phyloP scores from a whole-genome alignment of 1,284 basidiomycete genomes.

The Rhodotorula sp. region DNA sequence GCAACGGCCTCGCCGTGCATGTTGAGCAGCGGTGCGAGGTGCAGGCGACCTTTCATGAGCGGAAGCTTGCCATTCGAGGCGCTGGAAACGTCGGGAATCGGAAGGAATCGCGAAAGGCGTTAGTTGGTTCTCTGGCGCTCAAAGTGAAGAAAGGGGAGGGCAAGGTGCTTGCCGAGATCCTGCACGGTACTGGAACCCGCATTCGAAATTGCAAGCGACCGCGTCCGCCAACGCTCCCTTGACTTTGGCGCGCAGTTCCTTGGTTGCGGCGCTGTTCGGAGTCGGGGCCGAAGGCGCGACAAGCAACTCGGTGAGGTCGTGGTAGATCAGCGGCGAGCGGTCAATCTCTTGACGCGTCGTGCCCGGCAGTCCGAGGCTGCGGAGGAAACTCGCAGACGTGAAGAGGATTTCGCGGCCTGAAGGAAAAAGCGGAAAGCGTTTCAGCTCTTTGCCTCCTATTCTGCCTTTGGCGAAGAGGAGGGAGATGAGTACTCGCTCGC shows the following conservation, averaged over 20 bases:
- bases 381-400: constrained; percentile 25
- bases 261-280: constrained; percentile 2
- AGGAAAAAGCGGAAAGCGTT: rapidly evolving
- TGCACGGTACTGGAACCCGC: constrained; percentile 3
- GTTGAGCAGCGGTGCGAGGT: constrained; percentile 24
- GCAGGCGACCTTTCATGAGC: constrained; percentile 2
- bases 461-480: too few species aligned
- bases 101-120: too few species aligned
- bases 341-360: constrained; percentile 15
- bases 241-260: constrained; percentile 12
- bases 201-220: neutral
- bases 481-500: neutral
- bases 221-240: constrained; percentile 10
- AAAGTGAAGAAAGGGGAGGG: too few species aligned
- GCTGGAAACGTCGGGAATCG: too few species aligned
- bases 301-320: constrained; percentile 29
- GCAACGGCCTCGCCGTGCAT: constrained; percentile 5
- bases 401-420: constrained; percentile 30
- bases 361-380: constrained; percentile 23
- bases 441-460: rapidly evolving
- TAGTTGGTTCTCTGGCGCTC: too few species aligned
- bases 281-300: constrained; percentile 3
- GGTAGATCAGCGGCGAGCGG: constrained; percentile 27
- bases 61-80: neutral
- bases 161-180: too few species aligned